phyloP scores from a whole-genome alignment of 495 filamentous ascomycete species.

The Aspergillus conjunctus region DNA sequence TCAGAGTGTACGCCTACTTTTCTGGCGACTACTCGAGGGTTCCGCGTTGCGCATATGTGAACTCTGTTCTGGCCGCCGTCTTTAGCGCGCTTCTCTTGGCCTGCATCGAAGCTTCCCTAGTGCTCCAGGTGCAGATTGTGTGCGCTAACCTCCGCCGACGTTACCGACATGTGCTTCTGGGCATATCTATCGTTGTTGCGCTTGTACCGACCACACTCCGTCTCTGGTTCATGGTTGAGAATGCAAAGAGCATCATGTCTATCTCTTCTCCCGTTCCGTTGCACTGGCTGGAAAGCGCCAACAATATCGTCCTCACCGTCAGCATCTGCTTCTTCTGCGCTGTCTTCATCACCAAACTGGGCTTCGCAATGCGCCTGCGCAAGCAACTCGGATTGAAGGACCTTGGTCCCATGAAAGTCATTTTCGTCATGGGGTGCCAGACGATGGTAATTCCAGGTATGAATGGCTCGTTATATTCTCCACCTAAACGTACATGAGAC shows the following conservation, averaged over 20 bases:
- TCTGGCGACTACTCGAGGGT: conserved; percentile 59
- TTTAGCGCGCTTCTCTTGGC: conserved; percentile 60
- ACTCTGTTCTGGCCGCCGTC: conserved; percentile 54
- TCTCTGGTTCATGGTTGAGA: conserved; percentile 58
- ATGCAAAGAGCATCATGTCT: conserved; percentile 53
- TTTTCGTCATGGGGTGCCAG: conserved; percentile 75
- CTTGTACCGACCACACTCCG: conserved; percentile 61
- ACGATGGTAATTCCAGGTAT: conserved; percentile 78
- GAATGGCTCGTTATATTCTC: too few species aligned
- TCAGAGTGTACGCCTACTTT: conserved; percentile 60
- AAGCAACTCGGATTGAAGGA: conserved; percentile 57
- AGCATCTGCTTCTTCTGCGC: conserved; percentile 76
- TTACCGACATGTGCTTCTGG: conserved; percentile 47
- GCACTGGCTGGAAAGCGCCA: conserved; percentile 53
- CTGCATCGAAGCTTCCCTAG: conserved; percentile 65
- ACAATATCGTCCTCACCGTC: conserved; percentile 58
- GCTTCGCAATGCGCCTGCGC: conserved; percentile 59
- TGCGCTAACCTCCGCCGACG: conserved; percentile 47
- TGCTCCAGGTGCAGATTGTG: conserved; percentile 72
- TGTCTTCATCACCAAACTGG: conserved; percentile 72
- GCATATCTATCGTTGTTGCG: conserved; percentile 54
- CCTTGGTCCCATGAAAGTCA: conserved; percentile 68
- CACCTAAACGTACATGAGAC: neutral
- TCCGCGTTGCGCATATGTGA: conserved; percentile 45
- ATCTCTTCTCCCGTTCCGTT: conserved; percentile 15